Evolutionary conservation across 139 green algal species (phyloP).

Genomic region (Chlamydomonas schloesseri): DNA sequence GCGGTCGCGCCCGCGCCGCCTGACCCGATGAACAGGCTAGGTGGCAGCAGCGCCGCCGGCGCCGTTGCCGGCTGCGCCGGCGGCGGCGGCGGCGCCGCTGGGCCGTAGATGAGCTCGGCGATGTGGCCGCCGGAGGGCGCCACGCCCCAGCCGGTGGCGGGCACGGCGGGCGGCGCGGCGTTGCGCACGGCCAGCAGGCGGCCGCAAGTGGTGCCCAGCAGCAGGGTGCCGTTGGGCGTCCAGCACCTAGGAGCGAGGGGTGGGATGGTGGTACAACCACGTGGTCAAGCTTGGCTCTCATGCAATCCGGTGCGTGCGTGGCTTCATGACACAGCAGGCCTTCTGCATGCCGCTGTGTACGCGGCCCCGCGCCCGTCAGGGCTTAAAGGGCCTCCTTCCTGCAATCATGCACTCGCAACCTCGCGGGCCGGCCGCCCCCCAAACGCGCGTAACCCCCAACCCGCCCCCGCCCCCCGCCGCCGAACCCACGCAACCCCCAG

Average conservation of each 20-base stretch:
- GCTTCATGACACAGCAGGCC: too few species aligned
- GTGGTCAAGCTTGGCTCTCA: background rate
- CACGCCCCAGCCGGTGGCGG: constrained; percentile 7
- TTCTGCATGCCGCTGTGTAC: too few species aligned
- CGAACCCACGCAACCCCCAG: background rate
- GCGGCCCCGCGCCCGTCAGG: too few species aligned
- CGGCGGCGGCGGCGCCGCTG: background rate
- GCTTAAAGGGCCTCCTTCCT: too few species aligned
- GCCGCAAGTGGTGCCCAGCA: constrained; percentile 28
- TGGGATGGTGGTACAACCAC: background rate
- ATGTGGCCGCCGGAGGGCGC: background rate
- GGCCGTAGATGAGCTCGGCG: constrained; percentile 29
- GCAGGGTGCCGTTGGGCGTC: constrained; percentile 30
- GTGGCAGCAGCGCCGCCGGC: background rate
- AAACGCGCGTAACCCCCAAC: too few species aligned
- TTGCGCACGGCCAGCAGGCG: constrained; percentile 8
- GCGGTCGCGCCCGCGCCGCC: background rate
- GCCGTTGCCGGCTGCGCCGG: background rate
- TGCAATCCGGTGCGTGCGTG: background rate
- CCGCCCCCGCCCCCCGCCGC: too few species aligned
- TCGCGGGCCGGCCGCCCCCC: too few species aligned
- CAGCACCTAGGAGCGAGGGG: background rate
- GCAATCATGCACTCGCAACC: too few species aligned
- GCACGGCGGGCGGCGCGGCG: constrained; percentile 24
- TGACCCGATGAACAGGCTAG: too few species aligned